Evolutionary conservation across 805 yeast species (phyloP).

Genomic region (Ascoidea tarda): DNA sequence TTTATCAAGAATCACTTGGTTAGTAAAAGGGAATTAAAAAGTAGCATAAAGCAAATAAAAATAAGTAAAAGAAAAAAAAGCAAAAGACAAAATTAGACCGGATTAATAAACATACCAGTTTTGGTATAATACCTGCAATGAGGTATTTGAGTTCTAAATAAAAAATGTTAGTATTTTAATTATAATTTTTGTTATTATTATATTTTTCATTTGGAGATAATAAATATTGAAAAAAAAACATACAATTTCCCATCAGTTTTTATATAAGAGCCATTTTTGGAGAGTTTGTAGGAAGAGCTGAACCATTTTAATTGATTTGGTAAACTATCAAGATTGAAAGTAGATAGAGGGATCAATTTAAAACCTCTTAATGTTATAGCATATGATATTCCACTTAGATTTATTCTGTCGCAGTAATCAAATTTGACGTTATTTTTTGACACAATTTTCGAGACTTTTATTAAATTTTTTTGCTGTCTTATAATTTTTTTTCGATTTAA

Average conservation of each 20-base stretch:
- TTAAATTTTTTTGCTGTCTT: slow-evolving; percentile 10
- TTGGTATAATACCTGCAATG: slow-evolving; percentile 7
- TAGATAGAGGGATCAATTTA: slow-evolving; percentile 23
- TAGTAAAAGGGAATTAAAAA: slow-evolving; percentile 11
- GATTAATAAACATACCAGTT: slow-evolving; percentile 8
- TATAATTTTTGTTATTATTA: neutral
- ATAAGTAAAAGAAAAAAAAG: neutral
- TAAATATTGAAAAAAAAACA: neutral
- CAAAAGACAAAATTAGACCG: slow-evolving; percentile 9
- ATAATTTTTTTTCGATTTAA: slow-evolving; percentile 6
- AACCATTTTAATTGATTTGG: slow-evolving; percentile 17
- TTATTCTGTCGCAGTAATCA: slow-evolving; percentile 30
- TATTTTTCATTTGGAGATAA: neutral
- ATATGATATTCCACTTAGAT: slow-evolving; percentile 26
- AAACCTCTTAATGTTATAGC: slow-evolving; percentile 27
- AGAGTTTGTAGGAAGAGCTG: slow-evolving; percentile 15
- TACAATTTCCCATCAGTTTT: slow-evolving; percentile 1
- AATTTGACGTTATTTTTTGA: slow-evolving; percentile 14
- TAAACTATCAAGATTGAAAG: slow-evolving; percentile 1
- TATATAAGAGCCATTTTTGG: slow-evolving; percentile 17
- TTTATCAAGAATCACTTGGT: slow-evolving; percentile 3
- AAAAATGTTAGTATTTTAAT: neutral
- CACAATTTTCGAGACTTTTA: slow-evolving; percentile 18
- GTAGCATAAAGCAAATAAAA: neutral
- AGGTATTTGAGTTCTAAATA: slow-evolving; percentile 3